Base-by-base conservation (phyloP, 163 green algal species). In the Dunaliella salina region DNA sequence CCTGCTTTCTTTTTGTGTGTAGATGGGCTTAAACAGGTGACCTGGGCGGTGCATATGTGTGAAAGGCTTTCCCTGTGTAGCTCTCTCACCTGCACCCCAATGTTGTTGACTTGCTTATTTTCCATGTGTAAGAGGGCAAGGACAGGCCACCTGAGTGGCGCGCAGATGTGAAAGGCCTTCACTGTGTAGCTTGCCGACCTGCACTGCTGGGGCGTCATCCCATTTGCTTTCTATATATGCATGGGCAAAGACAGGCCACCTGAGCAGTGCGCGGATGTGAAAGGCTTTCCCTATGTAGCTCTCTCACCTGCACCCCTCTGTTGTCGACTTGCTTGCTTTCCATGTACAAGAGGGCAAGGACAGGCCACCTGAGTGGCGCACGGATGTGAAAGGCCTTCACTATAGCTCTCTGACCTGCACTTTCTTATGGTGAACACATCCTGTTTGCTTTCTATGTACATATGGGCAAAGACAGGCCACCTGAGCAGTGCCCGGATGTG, bases 331-430 rank as follows among this genome's bases (percentile, higher is more conserved):
- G 20, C 63, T 80, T 33, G 11, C 80, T n/a, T 12, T 26, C 84
- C 18, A 32, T 34, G 25, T 63, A 80, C 84, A 80, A 57, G 69
- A 40, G 71, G 75, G 35, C 80, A 81, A 86, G 13, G 78, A 40
- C 40, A 80, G 0, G 5, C 69, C 46, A 35, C 32, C 29, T 26
- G 81, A 80, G 85, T 63, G 63, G 79, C 67, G 32, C 40, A 46
- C 81, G 29, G 75, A 78, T 67, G 83, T 79, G 24, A 86, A 78
- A 35, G 80, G n/a, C n/a, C n/a, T n/a, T n/a, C n/a, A n/a, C n/a
- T n/a, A n/a, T 50, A 15, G 40, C 40, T 50, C 40, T 50, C 40
- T 50, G 4, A 50, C 40, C 40, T 50, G 40, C 40, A 50, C 3
- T 3, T 8, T 50, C 4, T 50, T n/a, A n/a, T n/a, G n/a, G n/a